Evolutionary conservation across 257 asterid species (phyloP), one percentile per base, ranked within the genome.

Genomic region (Solanum bukasovii): DNA sequence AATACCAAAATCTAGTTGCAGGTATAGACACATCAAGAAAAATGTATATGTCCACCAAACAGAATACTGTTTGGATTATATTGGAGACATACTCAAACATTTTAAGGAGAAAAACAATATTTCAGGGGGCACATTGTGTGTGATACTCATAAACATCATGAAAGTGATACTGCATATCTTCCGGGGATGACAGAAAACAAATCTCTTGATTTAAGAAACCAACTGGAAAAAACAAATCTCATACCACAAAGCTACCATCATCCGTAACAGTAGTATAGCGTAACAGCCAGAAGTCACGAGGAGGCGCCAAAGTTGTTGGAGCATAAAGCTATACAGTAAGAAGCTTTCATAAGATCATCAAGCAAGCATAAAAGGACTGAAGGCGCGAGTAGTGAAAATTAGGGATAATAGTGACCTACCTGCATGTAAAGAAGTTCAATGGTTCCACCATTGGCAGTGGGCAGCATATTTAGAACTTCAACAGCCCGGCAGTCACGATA

Each of bases 381-480:
- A 40, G 40, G 46, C n/a, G 16, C 83, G 11, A 6, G 71, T 27
- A 72, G 23, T 20, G 35, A 61, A 52, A 34, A 31, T 25, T 65
- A 73, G 21, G 52, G 37, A 34, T 42, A 25, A 65, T 35, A 77
- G 56, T 59, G 46, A 77, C 63, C 38, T 6, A 96, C 98, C 98
- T 96, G 98, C 98, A 96, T 94, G 95, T 96, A 96, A 44, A 94
- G 87, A 75, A 96, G 98, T 91, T 96, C 98, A 72, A 96, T 92
- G 92, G 98, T 96, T 93, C 98, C 98, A 96, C 98, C 98, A 91
- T 91, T 96, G 90, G 98, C 96, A 88, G 98, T 96, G 35, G 98
- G 98, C 91, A 96, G 96, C 90, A 93, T 95, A 83, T 93, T 96
- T 21, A 94, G 87, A 40, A 94, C 94, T 90, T 96, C 98, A 90